phyloP scores from a whole-genome alignment of 139 green algal genomes.

The Picochlorum sp. region DNA sequence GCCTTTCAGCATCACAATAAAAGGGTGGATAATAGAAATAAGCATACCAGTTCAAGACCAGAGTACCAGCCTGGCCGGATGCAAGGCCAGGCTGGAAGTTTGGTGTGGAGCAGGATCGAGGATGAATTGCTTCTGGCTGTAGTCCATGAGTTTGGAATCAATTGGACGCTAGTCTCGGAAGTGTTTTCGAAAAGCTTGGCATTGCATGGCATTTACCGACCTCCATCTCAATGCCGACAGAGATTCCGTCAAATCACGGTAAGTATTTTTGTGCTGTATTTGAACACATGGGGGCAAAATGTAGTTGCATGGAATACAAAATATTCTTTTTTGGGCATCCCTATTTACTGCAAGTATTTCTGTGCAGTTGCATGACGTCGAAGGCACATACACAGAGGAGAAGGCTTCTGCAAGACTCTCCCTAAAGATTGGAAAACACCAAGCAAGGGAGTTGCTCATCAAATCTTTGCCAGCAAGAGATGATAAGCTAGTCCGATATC shows the following conservation, averaged over 20 bases:
- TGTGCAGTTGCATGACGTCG: too few species aligned
- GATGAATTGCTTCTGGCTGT: slow-evolving; percentile 54
- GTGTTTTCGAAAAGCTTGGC: slow-evolving; percentile 28
- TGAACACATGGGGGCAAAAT: not conserved
- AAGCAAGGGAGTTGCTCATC: slow-evolving; percentile 29
- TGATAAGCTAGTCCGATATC: slow-evolving; percentile 14
- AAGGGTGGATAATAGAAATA: not conserved
- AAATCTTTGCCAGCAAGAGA: slow-evolving; percentile 25
- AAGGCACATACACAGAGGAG: slow-evolving; percentile 18
- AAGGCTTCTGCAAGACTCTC: slow-evolving; percentile 9
- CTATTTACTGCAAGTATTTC: not conserved
- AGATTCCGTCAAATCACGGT: slow-evolving; percentile 40
- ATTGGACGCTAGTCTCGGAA: slow-evolving; percentile 57
- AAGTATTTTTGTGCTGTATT: too few species aligned
- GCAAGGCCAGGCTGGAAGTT: not conserved
- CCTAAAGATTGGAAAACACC: slow-evolving; percentile 13
- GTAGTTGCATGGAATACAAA: too few species aligned
- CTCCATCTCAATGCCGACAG: slow-evolving; percentile 27
- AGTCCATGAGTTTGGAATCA: slow-evolving; percentile 60
- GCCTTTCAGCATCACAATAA: not conserved
- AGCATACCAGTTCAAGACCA: slow-evolving; percentile 1
- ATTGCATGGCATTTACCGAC: slow-evolving; percentile 44
- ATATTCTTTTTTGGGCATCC: too few species aligned
- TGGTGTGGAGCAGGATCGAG: slow-evolving; percentile 27
- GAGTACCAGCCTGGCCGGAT: not conserved